Evolutionary conservation across 495 filamentous ascomycete genomes (phyloP).

Genomic region (Penicillium desertorum): DNA sequence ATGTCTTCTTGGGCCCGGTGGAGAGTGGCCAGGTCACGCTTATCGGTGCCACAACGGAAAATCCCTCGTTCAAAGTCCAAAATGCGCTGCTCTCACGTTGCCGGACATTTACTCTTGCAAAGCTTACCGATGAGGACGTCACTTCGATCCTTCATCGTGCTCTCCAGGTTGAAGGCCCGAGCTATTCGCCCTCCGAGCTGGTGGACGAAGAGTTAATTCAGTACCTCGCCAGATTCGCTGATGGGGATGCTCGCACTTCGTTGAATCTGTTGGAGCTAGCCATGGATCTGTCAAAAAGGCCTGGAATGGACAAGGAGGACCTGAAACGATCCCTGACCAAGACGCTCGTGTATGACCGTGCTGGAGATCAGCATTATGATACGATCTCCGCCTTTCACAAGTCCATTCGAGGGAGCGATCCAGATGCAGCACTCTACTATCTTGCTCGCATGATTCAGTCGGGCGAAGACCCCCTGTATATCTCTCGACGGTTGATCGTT

Average conservation of each 20-base stretch:
- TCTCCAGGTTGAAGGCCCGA: conserved; percentile 58
- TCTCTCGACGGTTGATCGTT: conserved; percentile 87
- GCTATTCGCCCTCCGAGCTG: conserved; percentile 56
- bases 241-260: conserved; percentile 89
- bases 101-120: conserved; percentile 80
- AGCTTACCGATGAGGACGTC: conserved; percentile 70
- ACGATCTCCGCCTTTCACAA: conserved; percentile 98
- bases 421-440: conserved; percentile 90
- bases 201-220: conserved; percentile 73
- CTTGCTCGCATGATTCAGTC: conserved; percentile 94
- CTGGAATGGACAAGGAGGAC: conserved; percentile 56
- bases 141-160: conserved; percentile 72
- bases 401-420: conserved; percentile 79
- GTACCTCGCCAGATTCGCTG: conserved; percentile 81
- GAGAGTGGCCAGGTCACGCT: conserved; percentile 88
- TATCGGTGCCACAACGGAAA: conserved; percentile 95
- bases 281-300: conserved; percentile 59
- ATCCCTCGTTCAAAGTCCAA: conserved; percentile 93
- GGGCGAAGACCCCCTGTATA: conserved; percentile 90
- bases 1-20: conserved; percentile 91
- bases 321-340: conserved; percentile 81
- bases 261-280: conserved; percentile 90
- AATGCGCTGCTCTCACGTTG: conserved; percentile 85
- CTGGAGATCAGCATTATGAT: conserved; percentile 93
- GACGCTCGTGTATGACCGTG: conserved; percentile 90